These are phyloP conservation scores for Coelastrella sp. DNA, from an alignment of 139 green algal genomes.

Conservation along the genomic window DNA sequence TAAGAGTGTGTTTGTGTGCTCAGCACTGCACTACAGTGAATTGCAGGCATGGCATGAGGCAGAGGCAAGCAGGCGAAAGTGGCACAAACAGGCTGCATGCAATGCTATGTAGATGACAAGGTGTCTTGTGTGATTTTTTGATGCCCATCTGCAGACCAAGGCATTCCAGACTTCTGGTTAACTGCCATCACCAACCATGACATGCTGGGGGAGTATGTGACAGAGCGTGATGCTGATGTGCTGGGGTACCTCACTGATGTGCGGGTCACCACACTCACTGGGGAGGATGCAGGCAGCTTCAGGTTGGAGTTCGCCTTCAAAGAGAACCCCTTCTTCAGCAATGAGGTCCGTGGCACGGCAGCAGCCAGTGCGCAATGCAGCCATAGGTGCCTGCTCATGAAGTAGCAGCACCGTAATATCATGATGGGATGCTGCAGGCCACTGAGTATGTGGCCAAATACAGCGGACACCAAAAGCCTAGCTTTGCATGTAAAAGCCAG, in stretches of 20 bases:
- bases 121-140: too few relatives aligned
- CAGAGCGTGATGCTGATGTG: constrained; percentile 61
- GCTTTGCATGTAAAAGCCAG: too few relatives aligned
- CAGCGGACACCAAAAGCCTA: too few relatives aligned
- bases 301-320: constrained; percentile 64
- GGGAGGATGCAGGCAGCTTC: constrained; percentile 69
- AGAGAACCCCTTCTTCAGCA: constrained; percentile 66
- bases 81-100: too few relatives aligned
- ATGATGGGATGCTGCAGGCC: background rate
- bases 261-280: constrained; percentile 50
- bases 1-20: too few relatives aligned
- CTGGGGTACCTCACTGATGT: constrained; percentile 44
- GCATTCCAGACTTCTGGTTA: constrained; percentile 71
- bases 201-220: constrained; percentile 64
- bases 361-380: background rate
- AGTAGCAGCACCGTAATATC: background rate
- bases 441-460: too few relatives aligned
- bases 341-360: constrained; percentile 53
- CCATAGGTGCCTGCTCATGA: background rate
- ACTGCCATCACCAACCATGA: constrained; percentile 70
- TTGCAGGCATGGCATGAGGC: too few relatives aligned
- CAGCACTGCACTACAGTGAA: too few relatives aligned
- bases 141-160: constrained; percentile 47
- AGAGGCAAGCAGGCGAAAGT: too few relatives aligned
- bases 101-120: too few relatives aligned